Base-by-base conservation (phyloP, 768 basidiomycete species). In the Rhizopogon vesiculosus region DNA sequence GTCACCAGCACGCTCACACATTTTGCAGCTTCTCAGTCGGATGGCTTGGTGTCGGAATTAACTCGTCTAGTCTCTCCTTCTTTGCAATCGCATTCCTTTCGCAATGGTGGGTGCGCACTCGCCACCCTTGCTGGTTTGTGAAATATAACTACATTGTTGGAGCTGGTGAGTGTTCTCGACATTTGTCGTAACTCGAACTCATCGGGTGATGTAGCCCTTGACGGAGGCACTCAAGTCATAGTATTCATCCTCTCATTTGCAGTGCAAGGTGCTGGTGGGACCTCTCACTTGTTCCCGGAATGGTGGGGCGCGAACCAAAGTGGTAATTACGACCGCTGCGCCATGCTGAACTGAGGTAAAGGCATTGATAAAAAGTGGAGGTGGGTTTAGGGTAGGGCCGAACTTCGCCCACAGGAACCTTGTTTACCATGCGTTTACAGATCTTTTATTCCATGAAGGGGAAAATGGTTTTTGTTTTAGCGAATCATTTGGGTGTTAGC, bases 111-210 rank as follows among this genome's bases (percentile, higher is more conserved):
- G 61, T 86, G 22, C 72, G 85, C 35, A 76, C 68, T 40, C 77
- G 79, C 57, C 72, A 83, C 55, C 83, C 87, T 1, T 76, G 77
- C 13, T 89, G 85, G 86, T 89, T 85, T 68, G 78, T 79, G 62
- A 74, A 74, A 61, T 85, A 85, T 65, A 86, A 87, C 64, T 86
- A 85, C 62, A 79, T 86, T 40, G 67, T 87, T 3, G 84, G 83
- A 31, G 87, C 84, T 42, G 86, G 66, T 69, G 45, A 56, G 68
- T 63, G 42, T 29, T 15, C 25, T 25, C 25, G 25, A 25, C 3
- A 3, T 3, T 2, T n/a, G 12, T 19, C 38, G 9, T 49, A 10
- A n/a, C n/a, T 19, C 38, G 33, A 45, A 9, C 45, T 62, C 31
- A 57, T 33, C 7, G 18, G n/a, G 44, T 40, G 43, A 42, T 39